Conservation (phyloP, 345 rosid genomes). For the Aquilaria malaccensis region DNA sequence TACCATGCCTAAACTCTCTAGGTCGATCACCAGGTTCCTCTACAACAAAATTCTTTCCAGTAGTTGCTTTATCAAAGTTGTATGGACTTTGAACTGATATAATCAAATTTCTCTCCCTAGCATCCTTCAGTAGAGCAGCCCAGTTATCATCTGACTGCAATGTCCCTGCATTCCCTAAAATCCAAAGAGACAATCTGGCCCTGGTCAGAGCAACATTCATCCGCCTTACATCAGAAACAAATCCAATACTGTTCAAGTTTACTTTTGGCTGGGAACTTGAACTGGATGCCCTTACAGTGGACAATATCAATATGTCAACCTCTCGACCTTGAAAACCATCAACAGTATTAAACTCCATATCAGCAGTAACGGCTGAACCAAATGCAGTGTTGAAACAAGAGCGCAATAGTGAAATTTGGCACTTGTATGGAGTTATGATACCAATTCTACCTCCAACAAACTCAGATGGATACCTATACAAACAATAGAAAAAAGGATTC, state of each 20-base stretch:
- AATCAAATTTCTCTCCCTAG: conserved; percentile 65
- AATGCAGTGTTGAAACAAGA: conserved; percentile 63
- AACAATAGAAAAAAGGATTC: conserved; percentile 5
- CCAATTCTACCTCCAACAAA: conserved; percentile 80
- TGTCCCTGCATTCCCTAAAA: conserved; percentile 79
- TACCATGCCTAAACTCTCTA: conserved; percentile 16
- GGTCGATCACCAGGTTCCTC: conserved; percentile 20
- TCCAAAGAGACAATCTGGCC: conserved; percentile 91
- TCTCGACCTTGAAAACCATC: conserved; percentile 98
- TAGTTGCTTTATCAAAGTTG: conserved; percentile 21
- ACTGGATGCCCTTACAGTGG: conserved; percentile 85
- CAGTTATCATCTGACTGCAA: conserved; percentile 63
- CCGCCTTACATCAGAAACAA: conserved; percentile 87
- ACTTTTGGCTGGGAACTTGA: conserved; percentile 24
- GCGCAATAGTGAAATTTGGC: conserved; percentile 74
- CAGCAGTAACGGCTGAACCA: conserved; percentile 64
- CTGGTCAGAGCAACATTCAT: conserved; percentile 98
- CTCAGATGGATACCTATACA: conserved; percentile 65
- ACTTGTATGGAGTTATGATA: conserved; percentile 81
- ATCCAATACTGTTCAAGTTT: conserved; percentile 68
- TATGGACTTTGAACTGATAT: conserved; percentile 59
- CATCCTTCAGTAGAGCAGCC: conserved; percentile 88
- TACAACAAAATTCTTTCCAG: conserved; percentile 14
- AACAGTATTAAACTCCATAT: conserved; percentile 90
- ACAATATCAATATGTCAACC: conserved; percentile 81